A percentile compares a stretch with the other conserved stretches of the same genome.
phyloP scores from a whole-genome alignment of 805 yeast species.

The Pichia californica region DNA sequence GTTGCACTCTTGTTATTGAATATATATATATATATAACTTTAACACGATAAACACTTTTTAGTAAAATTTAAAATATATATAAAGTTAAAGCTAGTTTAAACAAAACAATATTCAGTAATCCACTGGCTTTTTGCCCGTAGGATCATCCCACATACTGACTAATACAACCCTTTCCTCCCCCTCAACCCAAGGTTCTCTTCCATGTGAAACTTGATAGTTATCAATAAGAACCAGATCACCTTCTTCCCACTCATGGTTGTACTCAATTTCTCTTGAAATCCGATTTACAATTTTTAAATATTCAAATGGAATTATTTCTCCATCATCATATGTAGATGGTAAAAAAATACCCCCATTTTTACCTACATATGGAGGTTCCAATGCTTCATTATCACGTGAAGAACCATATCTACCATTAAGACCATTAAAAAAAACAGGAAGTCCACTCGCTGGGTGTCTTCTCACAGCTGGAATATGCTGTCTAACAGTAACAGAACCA shows the following conservation, averaged over 20 bases:
- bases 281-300: not conserved
- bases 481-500: conserved; percentile 1
- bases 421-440: not conserved
- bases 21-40: too few species aligned
- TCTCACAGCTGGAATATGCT: not conserved
- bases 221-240: conserved; percentile 1
- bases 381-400: not conserved
- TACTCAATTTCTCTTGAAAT: conserved; percentile 1
- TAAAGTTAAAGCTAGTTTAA: too few species aligned
- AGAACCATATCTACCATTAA: conserved; percentile 3
- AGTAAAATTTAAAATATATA: too few species aligned
- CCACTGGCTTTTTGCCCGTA: not conserved
- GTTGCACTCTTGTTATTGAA: too few species aligned
- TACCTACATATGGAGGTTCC: not conserved
- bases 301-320: not conserved
- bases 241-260: conserved; percentile 1
- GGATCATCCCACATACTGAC: conserved; percentile 7
- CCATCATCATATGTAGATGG: conserved; percentile 4
- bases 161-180: not conserved
- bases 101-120: too few species aligned
- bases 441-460: not conserved
- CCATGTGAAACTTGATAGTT: conserved; percentile 5
- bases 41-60: too few species aligned
- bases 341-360: conserved; percentile 1
- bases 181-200: conserved; percentile 2